Evolutionary conservation across 768 basidiomycete species (phyloP), one percentile per base, ranked within the genome.

Genomic region (Naganishia friedmannii): DNA sequence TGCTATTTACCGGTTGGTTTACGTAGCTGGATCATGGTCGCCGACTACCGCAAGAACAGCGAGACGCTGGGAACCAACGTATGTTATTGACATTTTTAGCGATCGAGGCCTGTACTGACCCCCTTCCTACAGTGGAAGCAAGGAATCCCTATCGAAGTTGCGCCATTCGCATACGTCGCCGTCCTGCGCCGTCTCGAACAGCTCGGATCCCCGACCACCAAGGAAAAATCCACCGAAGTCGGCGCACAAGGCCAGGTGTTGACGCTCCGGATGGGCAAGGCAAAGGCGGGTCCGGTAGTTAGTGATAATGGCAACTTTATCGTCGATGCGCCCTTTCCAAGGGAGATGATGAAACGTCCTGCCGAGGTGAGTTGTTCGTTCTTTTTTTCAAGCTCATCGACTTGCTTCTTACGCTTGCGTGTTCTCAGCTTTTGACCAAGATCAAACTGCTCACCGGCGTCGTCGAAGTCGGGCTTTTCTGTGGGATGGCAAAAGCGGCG

Each of bases 391-490:
- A 42, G 8, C n/a, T n/a, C 51, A 15, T 17, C 45, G 15, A 46
- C 45, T 53, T 5, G 13, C 19, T 6, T n/a, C 28, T 23, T 3
- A 29, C 26, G 34, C n/a, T 67, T 7, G 19, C 57, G 17, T 7
- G n/a, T 66, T 65, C 77, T 76, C 51, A 94, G 91, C 84, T 97
- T 21, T 83, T 95, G 66, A 67, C 53, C 71, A 77, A 65, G 26
- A 67, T 72, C 63, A 72, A 70, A 84, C 87, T 95, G 86, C 85
- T 98, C 70, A 98, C 95, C 3, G 96, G 96, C 55, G 92, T 97
- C 28, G 92, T 98, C n/a, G 96, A 99, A 81, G 96, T 97, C 39
- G 96, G 96, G 0, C 81, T 99, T n/a, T 98, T 99, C 83, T 93
- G 85, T 42, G 65, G 54, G 2, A 42, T 71, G 77, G 93, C 90